Conservation (phyloP, 2,329 filamentous ascomycete species). For the Aspergillus tanneri region DNA sequence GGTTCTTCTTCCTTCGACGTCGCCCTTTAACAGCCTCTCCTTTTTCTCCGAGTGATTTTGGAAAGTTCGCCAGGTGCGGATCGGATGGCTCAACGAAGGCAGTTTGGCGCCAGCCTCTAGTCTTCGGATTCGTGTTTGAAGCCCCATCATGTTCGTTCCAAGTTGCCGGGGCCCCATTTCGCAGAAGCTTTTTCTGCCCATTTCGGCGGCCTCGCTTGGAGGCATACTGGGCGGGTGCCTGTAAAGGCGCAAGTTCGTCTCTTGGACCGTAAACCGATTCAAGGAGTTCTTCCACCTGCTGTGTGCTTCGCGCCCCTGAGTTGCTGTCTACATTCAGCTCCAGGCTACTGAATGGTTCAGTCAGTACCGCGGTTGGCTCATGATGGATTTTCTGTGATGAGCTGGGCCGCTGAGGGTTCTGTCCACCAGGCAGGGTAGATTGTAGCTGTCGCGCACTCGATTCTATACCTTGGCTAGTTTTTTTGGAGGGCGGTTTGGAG, state of each 20-base stretch:
- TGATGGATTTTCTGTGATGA: constrained; percentile 20
- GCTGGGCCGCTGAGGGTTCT: constrained; percentile 12
- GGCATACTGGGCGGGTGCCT: constrained; percentile 26
- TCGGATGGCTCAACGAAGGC: constrained; percentile 60
- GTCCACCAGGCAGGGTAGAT: constrained; percentile 30
- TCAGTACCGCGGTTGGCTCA: constrained; percentile 38
- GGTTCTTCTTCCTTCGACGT: constrained; percentile 48
- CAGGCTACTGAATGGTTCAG: constrained; percentile 47
- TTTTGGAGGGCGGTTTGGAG: constrained; percentile 33
- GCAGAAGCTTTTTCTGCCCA: constrained; percentile 46
- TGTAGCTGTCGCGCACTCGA: constrained; percentile 17
- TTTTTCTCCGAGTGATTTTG: constrained; percentile 30
- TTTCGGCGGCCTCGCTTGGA: constrained; percentile 49
- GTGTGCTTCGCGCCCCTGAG: constrained; percentile 13
- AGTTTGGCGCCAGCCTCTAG: constrained; percentile 67
- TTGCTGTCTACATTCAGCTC: constrained; percentile 33
- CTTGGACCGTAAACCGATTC: constrained; percentile 18
- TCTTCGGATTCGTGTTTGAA: constrained; percentile 44
- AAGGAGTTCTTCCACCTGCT: constrained; percentile 20
- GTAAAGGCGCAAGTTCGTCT: constrained; percentile 19
- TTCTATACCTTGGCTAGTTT: constrained; percentile 9
- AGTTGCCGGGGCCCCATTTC: constrained; percentile 38
- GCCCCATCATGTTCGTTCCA: constrained; percentile 36
- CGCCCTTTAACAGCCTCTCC: constrained; percentile 30
- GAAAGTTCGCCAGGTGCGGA: constrained; percentile 41